These are phyloP conservation scores for Bathelium albidoporum DNA, from an alignment of 495 filamentous ascomycete genomes.

Conservation along the genomic window DNA sequence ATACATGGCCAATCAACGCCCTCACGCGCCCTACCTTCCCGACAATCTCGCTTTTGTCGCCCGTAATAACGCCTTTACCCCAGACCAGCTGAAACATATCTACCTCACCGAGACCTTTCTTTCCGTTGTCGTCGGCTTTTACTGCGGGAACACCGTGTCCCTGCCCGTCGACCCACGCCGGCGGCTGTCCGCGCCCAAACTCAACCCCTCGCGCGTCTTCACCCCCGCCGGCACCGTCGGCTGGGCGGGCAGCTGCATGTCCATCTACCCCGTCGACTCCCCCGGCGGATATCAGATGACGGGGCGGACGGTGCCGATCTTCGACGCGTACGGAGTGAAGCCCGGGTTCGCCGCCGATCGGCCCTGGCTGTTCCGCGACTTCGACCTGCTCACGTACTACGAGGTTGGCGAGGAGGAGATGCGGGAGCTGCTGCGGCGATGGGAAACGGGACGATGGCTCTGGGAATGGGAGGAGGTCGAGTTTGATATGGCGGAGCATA, in stretches of 20 bases:
- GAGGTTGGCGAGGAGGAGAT: slow-evolving; percentile 40
- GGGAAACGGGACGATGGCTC: slow-evolving; percentile 35
- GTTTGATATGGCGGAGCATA: slow-evolving; percentile 47
- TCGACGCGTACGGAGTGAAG: slow-evolving; percentile 45
- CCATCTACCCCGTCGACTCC: slow-evolving; percentile 47
- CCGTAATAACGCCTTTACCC: slow-evolving; percentile 46
- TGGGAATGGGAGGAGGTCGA: slow-evolving; percentile 38
- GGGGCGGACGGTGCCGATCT: slow-evolving; percentile 44
- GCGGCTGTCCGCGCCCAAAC: slow-evolving; percentile 45
- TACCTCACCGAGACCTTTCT: slow-evolving; percentile 41
- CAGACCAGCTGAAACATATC: slow-evolving; percentile 36
- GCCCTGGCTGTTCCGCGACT: slow-evolving; percentile 49
- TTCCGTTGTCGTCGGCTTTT: slow-evolving; percentile 48
- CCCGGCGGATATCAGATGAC: slow-evolving; percentile 51
- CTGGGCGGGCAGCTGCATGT: slow-evolving; percentile 46
- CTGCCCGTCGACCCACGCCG: slow-evolving; percentile 48
- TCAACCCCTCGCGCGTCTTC: slow-evolving; percentile 48
- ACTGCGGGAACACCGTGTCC: slow-evolving; percentile 42
- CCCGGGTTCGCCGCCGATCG: slow-evolving; percentile 33
- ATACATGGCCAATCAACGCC: slow-evolving; percentile 49
- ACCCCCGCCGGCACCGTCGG: slow-evolving; percentile 46
- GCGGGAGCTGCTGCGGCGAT: slow-evolving; percentile 12
- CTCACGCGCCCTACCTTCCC: slow-evolving; percentile 47
- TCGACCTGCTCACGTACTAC: slow-evolving; percentile 48
- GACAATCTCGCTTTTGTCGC: slow-evolving; percentile 49